These are phyloP conservation scores for Crithidia mellificae DNA, from an alignment of 208 protist species.

Conservation along the genomic window DNA sequence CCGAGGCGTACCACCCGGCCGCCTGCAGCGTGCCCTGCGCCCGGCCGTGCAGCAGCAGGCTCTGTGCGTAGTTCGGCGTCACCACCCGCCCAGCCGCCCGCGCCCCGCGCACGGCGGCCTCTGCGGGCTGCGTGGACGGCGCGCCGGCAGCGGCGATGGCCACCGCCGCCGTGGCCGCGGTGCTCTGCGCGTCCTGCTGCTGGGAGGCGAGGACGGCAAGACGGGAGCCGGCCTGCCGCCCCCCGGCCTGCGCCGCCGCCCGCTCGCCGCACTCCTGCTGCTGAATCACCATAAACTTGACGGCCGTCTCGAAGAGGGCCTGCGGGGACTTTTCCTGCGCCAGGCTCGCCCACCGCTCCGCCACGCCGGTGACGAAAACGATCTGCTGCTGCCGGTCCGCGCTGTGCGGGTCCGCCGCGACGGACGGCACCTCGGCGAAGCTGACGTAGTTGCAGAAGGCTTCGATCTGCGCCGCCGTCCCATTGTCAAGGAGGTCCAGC, in stretches of 20 bases:
- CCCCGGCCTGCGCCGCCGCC: slow-evolving; percentile 19
- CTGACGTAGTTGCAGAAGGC: slow-evolving; percentile 57
- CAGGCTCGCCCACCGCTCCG: slow-evolving; percentile 50
- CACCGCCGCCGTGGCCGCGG: too few species aligned
- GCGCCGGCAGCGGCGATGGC: too few species aligned
- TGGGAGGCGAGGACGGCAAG: slow-evolving; percentile 47
- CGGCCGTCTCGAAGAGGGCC: slow-evolving; percentile 59
- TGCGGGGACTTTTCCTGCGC: slow-evolving; percentile 41
- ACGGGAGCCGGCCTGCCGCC: slow-evolving; percentile 33
- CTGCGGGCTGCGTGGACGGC: too few species aligned
- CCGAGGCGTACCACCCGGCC: slow-evolving; percentile 35
- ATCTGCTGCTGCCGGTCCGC: slow-evolving; percentile 56
- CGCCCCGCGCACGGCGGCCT: slow-evolving; percentile 14
- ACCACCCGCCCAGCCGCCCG: slow-evolving; percentile 27
- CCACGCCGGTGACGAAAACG: slow-evolving; percentile 41
- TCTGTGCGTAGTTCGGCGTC: slow-evolving; percentile 49
- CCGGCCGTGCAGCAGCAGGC: slow-evolving; percentile 56
- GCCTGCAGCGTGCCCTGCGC: slow-evolving; percentile 68
- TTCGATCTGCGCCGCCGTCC: slow-evolving; percentile 53
- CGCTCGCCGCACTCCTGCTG: slow-evolving; percentile 37
- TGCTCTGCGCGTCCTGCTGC: slow-evolving; percentile 11
- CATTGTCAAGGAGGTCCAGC: slow-evolving; percentile 63
- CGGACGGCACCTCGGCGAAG: slow-evolving; percentile 49
- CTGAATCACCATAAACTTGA: slow-evolving; percentile 65
- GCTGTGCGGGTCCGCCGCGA: slow-evolving; percentile 53